Evolutionary conservation across 257 asterid species (phyloP).

Genomic region (Scutellaria baicalensis): DNA sequence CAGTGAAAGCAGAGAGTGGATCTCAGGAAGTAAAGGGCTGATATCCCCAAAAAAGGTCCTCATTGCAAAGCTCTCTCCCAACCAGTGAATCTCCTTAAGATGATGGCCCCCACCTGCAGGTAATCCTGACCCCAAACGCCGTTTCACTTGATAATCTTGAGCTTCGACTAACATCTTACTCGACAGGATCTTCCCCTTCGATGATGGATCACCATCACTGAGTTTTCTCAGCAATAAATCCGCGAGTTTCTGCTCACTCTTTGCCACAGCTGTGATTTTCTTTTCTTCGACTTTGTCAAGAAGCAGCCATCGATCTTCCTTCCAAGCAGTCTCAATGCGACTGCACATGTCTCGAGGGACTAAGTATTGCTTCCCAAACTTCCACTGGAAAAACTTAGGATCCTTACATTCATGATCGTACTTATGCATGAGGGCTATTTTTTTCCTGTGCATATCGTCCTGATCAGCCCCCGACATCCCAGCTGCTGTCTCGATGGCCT

Average conservation of each 20-base stretch:
- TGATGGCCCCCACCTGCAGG: slow-evolving; percentile 44
- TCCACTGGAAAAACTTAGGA: slow-evolving; percentile 54
- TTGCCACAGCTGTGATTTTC: slow-evolving; percentile 18
- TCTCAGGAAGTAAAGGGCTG: slow-evolving; percentile 39
- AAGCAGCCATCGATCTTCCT: slow-evolving; percentile 68
- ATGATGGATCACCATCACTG: slow-evolving; percentile 7
- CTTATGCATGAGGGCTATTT: slow-evolving; percentile 42
- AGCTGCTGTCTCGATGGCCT: slow-evolving; percentile 83
- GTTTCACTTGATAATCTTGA: slow-evolving; percentile 50
- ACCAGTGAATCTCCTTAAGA: slow-evolving; percentile 81
- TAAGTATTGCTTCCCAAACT: slow-evolving; percentile 60
- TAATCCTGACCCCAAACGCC: slow-evolving; percentile 47
- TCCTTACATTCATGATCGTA: slow-evolving; percentile 56
- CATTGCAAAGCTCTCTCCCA: slow-evolving; percentile 70
- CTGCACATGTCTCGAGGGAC: slow-evolving; percentile 46
- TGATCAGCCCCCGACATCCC: slow-evolving; percentile 60
- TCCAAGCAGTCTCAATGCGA: slow-evolving; percentile 52
- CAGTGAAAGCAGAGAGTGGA: slow-evolving; percentile 41
- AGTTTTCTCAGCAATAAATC: slow-evolving; percentile 53
- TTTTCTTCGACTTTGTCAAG: slow-evolving; percentile 35
- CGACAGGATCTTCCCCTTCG: slow-evolving; percentile 31
- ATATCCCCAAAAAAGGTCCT: slow-evolving; percentile 63
- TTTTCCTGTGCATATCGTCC: slow-evolving; percentile 56
- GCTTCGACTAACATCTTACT: slow-evolving; percentile 42
- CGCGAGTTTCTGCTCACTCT: slow-evolving; percentile 38